Conservation (phyloP, 2,329 filamentous ascomycete genomes). For the Plectosphaerella sp. region DNA sequence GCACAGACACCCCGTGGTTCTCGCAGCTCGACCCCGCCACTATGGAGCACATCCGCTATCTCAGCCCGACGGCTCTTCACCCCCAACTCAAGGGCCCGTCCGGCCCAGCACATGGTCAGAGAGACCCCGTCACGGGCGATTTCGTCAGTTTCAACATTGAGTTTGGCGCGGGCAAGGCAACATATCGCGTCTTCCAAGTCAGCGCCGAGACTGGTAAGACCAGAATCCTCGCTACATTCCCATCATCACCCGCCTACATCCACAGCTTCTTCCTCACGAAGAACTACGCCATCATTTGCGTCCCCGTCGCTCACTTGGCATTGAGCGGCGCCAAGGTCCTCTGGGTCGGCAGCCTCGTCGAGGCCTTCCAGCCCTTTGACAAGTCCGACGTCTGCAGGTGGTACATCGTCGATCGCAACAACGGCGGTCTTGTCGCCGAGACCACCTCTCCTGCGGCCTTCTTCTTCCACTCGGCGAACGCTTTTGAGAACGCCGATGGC, state of each 20-base stretch:
- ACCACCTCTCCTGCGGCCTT: constrained; percentile 68
- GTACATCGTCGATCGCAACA: constrained; percentile 68
- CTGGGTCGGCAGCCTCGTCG: constrained; percentile 63
- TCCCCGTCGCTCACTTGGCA: constrained; percentile 62
- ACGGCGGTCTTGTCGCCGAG: constrained; percentile 61
- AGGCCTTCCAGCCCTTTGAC: constrained; percentile 63
- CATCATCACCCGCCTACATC: constrained; percentile 62
- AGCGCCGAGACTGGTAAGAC: constrained; percentile 62
- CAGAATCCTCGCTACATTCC: constrained; percentile 65
- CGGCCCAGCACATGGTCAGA: constrained; percentile 66
- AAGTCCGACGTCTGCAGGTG: constrained; percentile 54
- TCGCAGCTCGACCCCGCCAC: constrained; percentile 65
- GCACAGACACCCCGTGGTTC: constrained; percentile 53
- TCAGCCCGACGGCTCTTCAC: constrained; percentile 57
- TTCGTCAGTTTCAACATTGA: constrained; percentile 77
- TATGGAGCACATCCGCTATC: constrained; percentile 64
- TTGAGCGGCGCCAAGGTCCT: constrained; percentile 55
- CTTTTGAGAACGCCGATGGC: constrained; percentile 57
- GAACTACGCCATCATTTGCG: constrained; percentile 67
- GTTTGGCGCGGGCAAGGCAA: constrained; percentile 42
- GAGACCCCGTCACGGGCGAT: constrained; percentile 69
- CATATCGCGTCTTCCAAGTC: constrained; percentile 68
- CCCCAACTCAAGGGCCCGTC: constrained; percentile 63
- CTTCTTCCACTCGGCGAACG: constrained; percentile 76
- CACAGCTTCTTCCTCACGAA: constrained; percentile 75